Evolutionary conservation across 768 basidiomycete species (phyloP).

Genomic region (Gelatoporia subvermispora): DNA sequence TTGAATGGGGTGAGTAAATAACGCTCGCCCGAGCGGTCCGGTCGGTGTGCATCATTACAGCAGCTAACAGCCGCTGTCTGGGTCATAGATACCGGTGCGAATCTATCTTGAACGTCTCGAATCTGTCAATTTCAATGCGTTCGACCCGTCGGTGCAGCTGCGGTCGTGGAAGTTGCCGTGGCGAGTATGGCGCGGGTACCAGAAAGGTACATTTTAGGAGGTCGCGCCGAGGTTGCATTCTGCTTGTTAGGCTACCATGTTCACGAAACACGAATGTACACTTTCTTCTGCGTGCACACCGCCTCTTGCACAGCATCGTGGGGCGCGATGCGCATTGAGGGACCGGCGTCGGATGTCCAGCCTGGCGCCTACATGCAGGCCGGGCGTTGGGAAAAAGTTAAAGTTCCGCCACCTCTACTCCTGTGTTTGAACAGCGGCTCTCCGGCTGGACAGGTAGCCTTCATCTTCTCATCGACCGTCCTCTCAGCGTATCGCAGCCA

Average conservation of each 20-base stretch:
- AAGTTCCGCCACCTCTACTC: conserved; percentile 1
- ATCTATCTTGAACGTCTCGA: conserved; percentile 65
- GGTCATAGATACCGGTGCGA: conserved; percentile 57
- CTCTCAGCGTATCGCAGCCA: neutral
- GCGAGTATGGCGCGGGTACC: conserved; percentile 57
- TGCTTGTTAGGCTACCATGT: neutral
- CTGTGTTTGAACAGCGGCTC: conserved; percentile 2
- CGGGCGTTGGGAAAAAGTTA: conserved; percentile 2
- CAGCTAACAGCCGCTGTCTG: neutral
- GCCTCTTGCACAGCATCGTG: too few relatives aligned
- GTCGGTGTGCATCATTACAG: neutral
- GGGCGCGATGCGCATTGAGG: too few relatives aligned
- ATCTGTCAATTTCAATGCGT: conserved; percentile 66
- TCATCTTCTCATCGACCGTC: neutral
- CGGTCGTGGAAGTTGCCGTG: conserved; percentile 78
- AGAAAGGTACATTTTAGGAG: conserved; percentile 32
- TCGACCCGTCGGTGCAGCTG: conserved; percentile 54
- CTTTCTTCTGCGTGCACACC: neutral
- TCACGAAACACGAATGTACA: neutral
- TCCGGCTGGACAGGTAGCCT: neutral
- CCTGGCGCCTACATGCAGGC: too few relatives aligned
- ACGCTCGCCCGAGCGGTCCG: conserved; percentile 6
- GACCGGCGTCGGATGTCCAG: too few relatives aligned
- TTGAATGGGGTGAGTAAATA: conserved; percentile 64
- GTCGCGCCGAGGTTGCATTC: neutral